Base-by-base conservation (phyloP, 2,329 filamentous ascomycete genomes). In the Fusarium sp. region DNA sequence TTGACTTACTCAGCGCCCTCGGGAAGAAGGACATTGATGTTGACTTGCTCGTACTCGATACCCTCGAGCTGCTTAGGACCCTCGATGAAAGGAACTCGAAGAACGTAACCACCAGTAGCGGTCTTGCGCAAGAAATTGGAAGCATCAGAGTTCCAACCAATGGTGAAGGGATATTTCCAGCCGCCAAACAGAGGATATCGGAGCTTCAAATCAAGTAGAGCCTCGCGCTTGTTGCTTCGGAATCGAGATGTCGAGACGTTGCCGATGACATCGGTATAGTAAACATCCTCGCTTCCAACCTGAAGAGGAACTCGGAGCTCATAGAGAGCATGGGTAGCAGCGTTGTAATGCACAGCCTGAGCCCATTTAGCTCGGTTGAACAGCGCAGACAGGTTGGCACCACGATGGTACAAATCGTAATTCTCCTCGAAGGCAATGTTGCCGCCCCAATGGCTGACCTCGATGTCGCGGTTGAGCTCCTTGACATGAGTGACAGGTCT, bases 401-500 rank as follows among this genome's bases (percentile, higher is more conserved):
- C 96, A 67, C 91, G 89, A 84, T 99, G 95, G 74, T 88, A 88
- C 71, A 98, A 85, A 79, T 91, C 93, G 81, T 97, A 97, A 59
- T 93, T 89, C 82, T 99, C 96, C 82, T 99, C 96, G 49, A 94
- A 93, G 3, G 96, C 96, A 54, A 98, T 81, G 77, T 99, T 99
- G 66, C 96, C 96, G 71, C 96, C 96, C 96, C 96, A 99, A 80
- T 98, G 96, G 77, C 93, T 97, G 73, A 99, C 91, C 79, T 99
- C 96, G 67, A 99, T 83, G 75, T 98, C 94, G 62, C 96, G 90
- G 81, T 98, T 93, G 62, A 99, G 84, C 17, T 88, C 83, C 33
- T 89, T 89, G 50, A 93, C 88, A 75, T 96, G 92, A 43, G 90
- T 91, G 58, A 99, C 84, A 14, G 96, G 95, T 81, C 95, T 96